Conservation (phyloP, 345 rosid genomes). For the Syzygium oleosum region DNA sequence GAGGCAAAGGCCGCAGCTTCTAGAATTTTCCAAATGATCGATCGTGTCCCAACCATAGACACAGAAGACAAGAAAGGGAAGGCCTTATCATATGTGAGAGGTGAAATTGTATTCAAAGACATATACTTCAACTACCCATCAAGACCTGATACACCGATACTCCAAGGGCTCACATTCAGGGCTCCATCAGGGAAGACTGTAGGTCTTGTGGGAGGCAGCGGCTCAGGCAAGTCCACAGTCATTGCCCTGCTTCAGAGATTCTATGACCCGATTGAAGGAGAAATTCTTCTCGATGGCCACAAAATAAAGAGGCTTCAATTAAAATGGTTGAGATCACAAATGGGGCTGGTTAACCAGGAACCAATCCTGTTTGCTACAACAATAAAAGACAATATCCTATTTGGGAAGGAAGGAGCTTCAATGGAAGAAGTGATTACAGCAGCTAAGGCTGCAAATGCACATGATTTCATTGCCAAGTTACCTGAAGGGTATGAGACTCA, state of each 20-base stretch:
- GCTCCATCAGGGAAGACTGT: conserved; percentile 52
- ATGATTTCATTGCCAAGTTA: conserved; percentile 56
- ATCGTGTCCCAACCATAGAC: conserved; percentile 40
- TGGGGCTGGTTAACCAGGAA: conserved; percentile 64
- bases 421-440: conserved; percentile 44
- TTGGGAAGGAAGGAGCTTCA: conserved; percentile 58
- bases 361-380: conserved; percentile 57
- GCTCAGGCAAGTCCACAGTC: conserved; percentile 61
- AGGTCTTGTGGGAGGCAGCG: conserved; percentile 68
- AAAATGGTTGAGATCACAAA: conserved; percentile 60
- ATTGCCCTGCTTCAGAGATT: conserved; percentile 58
- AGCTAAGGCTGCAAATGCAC: conserved; percentile 54
- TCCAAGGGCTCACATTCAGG: conserved; percentile 43
- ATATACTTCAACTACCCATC: conserved; percentile 48
- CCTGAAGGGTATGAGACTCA: conserved; percentile 62
- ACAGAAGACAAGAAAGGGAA: conserved; percentile 49
- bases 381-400: conserved; percentile 52
- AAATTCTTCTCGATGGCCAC: conserved; percentile 48
- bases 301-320: conserved; percentile 45
- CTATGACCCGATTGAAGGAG: conserved; percentile 51
- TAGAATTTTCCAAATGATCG: conserved; percentile 41
- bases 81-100: conserved; percentile 56
- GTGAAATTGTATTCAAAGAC: conserved; percentile 46
- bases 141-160: conserved; percentile 49
- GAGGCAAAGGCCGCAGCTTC: conserved; percentile 44